Percentiles rank a stretch among this genome's conserved stretches.
These are phyloP conservation scores for Starmerella apis DNA, from an alignment of 805 yeast species.

Conservation along the genomic window DNA sequence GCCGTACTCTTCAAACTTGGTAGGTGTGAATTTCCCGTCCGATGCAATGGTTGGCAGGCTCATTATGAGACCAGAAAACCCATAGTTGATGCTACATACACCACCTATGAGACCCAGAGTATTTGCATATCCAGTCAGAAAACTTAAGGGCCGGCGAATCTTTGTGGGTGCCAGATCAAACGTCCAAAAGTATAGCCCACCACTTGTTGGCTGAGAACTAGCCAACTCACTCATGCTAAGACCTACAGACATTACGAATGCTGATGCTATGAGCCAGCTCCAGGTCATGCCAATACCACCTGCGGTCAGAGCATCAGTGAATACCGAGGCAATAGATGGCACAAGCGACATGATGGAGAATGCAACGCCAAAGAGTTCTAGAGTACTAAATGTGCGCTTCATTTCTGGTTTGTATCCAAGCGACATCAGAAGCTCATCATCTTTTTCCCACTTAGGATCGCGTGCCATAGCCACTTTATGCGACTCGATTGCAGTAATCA, in stretches of 20 bases:
- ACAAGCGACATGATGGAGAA: slow-evolving; percentile 59
- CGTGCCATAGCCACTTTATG: slow-evolving; percentile 1
- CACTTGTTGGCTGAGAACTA: slow-evolving; percentile 62
- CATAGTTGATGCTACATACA: slow-evolving; percentile 57
- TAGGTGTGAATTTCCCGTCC: slow-evolving; percentile 44
- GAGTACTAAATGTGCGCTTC: slow-evolving; percentile 46
- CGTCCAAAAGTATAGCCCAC: slow-evolving; percentile 64
- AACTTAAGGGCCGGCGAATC: slow-evolving; percentile 45
- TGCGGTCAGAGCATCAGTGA: slow-evolving; percentile 46
- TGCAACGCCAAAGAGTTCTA: slow-evolving; percentile 62
- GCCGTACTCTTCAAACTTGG: slow-evolving; percentile 50
- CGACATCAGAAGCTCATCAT: slow-evolving; percentile 34
- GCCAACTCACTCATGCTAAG: slow-evolving; percentile 58
- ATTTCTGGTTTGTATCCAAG: slow-evolving; percentile 66
- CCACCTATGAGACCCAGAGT: slow-evolving; percentile 58
- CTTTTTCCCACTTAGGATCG: slow-evolving; percentile 16
- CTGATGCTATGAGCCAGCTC: slow-evolving; percentile 60
- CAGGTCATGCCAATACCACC: slow-evolving; percentile 60
- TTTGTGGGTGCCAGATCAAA: slow-evolving; percentile 53
- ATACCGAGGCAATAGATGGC: slow-evolving; percentile 51
- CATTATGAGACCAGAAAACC: slow-evolving; percentile 35
- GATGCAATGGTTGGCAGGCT: slow-evolving; percentile 32
- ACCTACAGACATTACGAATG: slow-evolving; percentile 50
- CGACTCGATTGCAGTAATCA: not conserved
- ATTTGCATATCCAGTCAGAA: slow-evolving; percentile 57